A percentile compares a stretch with the other conserved stretches of the same genome.
phyloP scores from a whole-genome alignment of 2,329 filamentous ascomycete species.

The Trichoderma afroharzianum region DNA sequence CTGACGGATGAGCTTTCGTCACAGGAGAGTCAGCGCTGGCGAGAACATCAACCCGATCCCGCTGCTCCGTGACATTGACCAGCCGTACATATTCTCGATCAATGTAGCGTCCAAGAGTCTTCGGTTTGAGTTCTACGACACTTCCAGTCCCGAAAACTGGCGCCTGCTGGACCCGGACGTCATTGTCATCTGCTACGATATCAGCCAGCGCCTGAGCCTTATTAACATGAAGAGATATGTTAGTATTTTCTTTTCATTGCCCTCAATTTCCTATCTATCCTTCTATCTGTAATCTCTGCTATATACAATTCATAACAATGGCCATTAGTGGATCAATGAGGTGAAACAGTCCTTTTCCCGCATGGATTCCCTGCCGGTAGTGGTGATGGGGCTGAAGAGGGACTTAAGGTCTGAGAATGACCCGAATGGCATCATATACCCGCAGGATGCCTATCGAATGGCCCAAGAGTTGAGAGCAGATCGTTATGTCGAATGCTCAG shows the following conservation, averaged over 20 bases:
- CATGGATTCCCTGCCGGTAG: conserved; percentile 48
- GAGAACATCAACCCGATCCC: conserved; percentile 41
- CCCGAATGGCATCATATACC: conserved; percentile 58
- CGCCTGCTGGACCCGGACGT: conserved; percentile 55
- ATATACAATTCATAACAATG: not conserved
- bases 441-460: conserved; percentile 55
- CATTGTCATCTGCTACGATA: conserved; percentile 59
- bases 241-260: conserved; percentile 25
- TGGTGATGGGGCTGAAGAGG: conserved; percentile 58
- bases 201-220: conserved; percentile 55
- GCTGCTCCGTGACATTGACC: conserved; percentile 55
- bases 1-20: not conserved
- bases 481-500: conserved; percentile 62
- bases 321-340: conserved; percentile 54
- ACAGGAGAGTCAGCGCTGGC: conserved; percentile 50
- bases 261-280: not conserved
- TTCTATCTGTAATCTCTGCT: not conserved
- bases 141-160: conserved; percentile 57
- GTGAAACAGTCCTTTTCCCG: conserved; percentile 46
- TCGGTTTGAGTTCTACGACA: conserved; percentile 59
- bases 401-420: conserved; percentile 57
- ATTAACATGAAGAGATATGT: conserved; percentile 57
- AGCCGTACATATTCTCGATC: conserved; percentile 58
- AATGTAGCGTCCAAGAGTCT: conserved; percentile 39
- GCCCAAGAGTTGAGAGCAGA: conserved; percentile 59